Evolutionary conservation across 116 monocot species (phyloP).

Genomic region (Dioscorea cayenensis): DNA sequence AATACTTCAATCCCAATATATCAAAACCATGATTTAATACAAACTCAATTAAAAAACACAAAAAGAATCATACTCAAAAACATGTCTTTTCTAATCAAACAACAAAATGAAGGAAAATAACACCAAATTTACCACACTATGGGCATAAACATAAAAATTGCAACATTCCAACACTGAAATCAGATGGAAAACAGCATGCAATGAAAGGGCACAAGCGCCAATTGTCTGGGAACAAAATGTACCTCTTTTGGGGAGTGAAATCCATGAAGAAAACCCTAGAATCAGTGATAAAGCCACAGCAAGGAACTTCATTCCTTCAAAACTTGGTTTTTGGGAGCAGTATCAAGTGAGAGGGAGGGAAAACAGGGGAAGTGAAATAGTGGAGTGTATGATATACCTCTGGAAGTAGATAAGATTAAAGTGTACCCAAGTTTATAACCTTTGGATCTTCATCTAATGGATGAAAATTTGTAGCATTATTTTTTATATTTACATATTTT

Average conservation of each 20-base stretch:
- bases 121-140: not conserved
- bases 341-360: not conserved
- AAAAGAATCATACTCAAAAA: too few relatives aligned
- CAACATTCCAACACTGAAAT: not conserved
- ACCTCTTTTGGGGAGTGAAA: conserved; percentile 1
- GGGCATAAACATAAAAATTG: not conserved
- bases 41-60: not conserved
- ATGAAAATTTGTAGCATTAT: too few relatives aligned
- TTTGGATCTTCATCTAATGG: too few relatives aligned
- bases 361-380: not conserved
- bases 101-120: not conserved
- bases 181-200: too few relatives aligned
- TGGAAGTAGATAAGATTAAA: too few relatives aligned
- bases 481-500: too few relatives aligned
- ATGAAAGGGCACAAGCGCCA: not conserved
- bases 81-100: not conserved
- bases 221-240: not conserved
- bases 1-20: too few relatives aligned
- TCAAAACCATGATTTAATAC: too few relatives aligned
- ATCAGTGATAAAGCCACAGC: not conserved
- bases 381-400: too few relatives aligned
- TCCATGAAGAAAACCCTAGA: conserved; percentile 1
- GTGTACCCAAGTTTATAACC: too few relatives aligned
- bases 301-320: not conserved
- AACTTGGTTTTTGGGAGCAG: not conserved